Evolutionary conservation across 2,329 filamentous ascomycete genomes (phyloP), one percentile per base, ranked within the genome.

Genomic region (Aspergillus japonicus): DNA sequence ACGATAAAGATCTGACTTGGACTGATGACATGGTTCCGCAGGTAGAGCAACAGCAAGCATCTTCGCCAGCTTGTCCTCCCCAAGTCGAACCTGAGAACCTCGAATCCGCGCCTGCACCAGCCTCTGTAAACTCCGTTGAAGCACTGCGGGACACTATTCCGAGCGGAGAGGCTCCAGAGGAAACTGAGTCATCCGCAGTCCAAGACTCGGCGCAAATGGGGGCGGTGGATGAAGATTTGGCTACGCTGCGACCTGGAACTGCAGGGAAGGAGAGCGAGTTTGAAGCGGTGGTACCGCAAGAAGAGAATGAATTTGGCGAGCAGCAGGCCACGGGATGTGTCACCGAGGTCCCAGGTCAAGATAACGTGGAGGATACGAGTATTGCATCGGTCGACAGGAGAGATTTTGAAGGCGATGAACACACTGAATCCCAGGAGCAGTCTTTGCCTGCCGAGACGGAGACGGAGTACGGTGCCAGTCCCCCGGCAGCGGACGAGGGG

Each of bases 1-100:
- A 65, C 67, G 71, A 71, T 69, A 72, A 76, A 68, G 67, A 71
- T 68, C 65, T 74, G 67, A 69, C 71, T 75, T 77, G 74, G 76
- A 78, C 76, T 78, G 75, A 78, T 78, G 67, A 76, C 64, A 73
- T 72, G 68, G 68, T 76, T 75, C 71, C 72, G 73, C 76, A 78
- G 76, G 74, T 78, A 76, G 73, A 77, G 69, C 69, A 73, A 68
- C 66, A 73, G 62, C 68, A 69, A 70, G 68, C 70, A 65, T 70
- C 62, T 70, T 68, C 67, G 65, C 71, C 63, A 68, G 68, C 68
- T 66, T 71, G 63, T 70, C 68, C 67, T 68, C 66, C 66, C 69
- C 69, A 67, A 52, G 65, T 62, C 69, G 70, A 66, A 65, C 67
- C 62, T 74, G 67, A 73, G 57, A 66, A 62, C 61, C 59, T 52